Evolutionary conservation across 495 filamentous ascomycete genomes (phyloP).

Genomic region (Tuber borchii): DNA sequence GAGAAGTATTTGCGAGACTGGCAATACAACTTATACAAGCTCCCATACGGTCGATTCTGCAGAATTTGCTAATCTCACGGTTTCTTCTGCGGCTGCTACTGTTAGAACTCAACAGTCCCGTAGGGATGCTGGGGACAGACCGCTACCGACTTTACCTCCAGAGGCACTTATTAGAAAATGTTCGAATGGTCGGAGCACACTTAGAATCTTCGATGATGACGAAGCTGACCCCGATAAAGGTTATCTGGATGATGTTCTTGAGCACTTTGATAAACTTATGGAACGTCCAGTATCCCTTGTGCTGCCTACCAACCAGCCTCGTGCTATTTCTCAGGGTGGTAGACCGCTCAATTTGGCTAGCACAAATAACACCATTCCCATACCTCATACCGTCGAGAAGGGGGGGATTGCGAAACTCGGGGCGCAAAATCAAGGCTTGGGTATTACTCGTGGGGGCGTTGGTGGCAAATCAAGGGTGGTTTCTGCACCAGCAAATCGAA

Average conservation of each 20-base stretch:
- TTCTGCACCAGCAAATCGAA: constrained; percentile 23
- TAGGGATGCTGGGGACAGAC: not conserved
- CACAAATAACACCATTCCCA: constrained; percentile 6
- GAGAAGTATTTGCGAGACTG: constrained; percentile 17
- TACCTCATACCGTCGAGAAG: not conserved
- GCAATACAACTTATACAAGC: not conserved
- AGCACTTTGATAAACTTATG: constrained; percentile 58
- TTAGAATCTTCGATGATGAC: constrained; percentile 44
- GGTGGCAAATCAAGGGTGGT: constrained; percentile 16
- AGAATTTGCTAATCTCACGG: not conserved
- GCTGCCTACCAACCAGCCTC: constrained; percentile 31
- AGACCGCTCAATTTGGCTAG: constrained; percentile 13
- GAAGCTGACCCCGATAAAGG: constrained; percentile 37
- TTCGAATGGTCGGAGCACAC: constrained; percentile 43
- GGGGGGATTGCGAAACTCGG: constrained; percentile 15
- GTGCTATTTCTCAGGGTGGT: constrained; percentile 28
- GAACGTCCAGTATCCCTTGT: constrained; percentile 27
- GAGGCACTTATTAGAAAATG: constrained; percentile 44
- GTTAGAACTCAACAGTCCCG: not conserved
- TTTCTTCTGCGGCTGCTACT: not conserved
- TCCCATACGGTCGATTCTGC: not conserved
- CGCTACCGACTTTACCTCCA: constrained; percentile 25
- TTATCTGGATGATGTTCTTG: constrained; percentile 56
- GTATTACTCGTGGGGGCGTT: constrained; percentile 5
- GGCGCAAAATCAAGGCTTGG: constrained; percentile 9